Percentiles rank a stretch among this genome's conserved stretches.
These are phyloP conservation scores for Penicillium freii DNA, from an alignment of 2,329 filamentous ascomycete genomes.

Conservation along the genomic window DNA sequence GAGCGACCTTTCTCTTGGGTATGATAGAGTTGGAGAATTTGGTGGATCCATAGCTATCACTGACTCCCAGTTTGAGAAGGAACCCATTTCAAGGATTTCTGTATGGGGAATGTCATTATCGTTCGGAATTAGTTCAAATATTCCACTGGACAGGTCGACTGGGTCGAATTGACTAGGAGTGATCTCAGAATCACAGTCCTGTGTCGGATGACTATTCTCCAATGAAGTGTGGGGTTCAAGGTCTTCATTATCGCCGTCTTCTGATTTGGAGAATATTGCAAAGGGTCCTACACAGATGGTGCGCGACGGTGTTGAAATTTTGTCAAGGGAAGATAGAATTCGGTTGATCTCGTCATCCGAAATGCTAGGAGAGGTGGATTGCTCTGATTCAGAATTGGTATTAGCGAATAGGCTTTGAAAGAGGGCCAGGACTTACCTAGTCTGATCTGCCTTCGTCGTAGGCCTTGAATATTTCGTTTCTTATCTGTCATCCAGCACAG, in stretches of 20 bases:
- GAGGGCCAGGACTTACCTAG: background rate
- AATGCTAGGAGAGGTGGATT: background rate
- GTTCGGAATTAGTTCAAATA: background rate
- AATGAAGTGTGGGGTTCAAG: background rate
- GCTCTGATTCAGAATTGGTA: background rate
- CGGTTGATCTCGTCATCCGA: constrained; percentile 4
- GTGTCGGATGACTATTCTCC: background rate
- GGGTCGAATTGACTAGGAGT: background rate
- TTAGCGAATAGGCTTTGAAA: background rate
- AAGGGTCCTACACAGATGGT: constrained; percentile 9
- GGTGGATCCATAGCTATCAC: background rate
- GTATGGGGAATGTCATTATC: background rate
- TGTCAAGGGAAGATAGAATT: constrained; percentile 5
- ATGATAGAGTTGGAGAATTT: background rate
- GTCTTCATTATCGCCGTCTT: background rate
- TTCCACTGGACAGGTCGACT: background rate
- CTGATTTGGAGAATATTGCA: background rate
- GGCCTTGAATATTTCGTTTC: background rate
- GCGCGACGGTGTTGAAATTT: background rate
- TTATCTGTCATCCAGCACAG: constrained; percentile 10
- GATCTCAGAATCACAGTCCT: background rate
- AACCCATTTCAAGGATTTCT: background rate
- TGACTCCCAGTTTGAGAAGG: background rate
- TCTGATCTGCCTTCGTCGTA: constrained; percentile 1
- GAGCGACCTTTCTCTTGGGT: background rate